Percentiles rank a stretch among this genome's conserved stretches.
These are phyloP conservation scores for Grigorovia yakushimaensis DNA, from an alignment of 805 yeast species.

Conservation along the genomic window DNA sequence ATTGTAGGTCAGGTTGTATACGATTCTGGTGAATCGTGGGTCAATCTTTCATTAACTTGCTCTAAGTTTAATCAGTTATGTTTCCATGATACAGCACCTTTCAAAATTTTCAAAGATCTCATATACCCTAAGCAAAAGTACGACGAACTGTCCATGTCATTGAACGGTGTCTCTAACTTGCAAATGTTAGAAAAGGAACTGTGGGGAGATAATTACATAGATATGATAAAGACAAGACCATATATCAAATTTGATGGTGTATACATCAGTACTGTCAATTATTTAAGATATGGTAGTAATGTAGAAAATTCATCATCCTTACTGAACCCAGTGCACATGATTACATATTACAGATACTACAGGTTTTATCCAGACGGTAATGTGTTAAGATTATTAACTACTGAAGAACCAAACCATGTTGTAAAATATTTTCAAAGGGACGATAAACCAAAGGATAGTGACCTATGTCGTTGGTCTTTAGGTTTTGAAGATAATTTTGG, in stretches of 20 bases:
- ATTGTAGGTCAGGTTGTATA: constrained; percentile 40
- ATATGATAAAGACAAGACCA: constrained; percentile 48
- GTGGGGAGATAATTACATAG: constrained; percentile 33
- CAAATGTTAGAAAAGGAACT: constrained; percentile 30
- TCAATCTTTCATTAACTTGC: constrained; percentile 51
- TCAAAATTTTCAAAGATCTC: constrained; percentile 40
- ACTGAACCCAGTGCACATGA: constrained; percentile 68
- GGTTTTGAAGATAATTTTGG: constrained; percentile 43
- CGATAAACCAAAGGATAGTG: constrained; percentile 30
- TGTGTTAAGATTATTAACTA: constrained; percentile 58
- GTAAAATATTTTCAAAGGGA: constrained; percentile 43
- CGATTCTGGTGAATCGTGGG: constrained; percentile 54
- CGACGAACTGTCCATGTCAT: constrained; percentile 33
- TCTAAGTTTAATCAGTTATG: constrained; percentile 46
- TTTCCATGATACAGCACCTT: constrained; percentile 40
- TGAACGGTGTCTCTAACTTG: constrained; percentile 30
- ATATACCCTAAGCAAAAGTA: constrained; percentile 49
- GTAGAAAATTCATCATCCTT: constrained; percentile 56
- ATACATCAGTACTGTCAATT: constrained; percentile 77
- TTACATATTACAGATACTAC: constrained; percentile 79
- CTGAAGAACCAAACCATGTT: constrained; percentile 59
- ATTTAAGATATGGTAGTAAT: constrained; percentile 73
- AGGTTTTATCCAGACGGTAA: constrained; percentile 75
- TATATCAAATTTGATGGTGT: constrained; percentile 73
- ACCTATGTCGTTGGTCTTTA: constrained; percentile 49